Base-by-base conservation (phyloP, 2,329 filamentous ascomycete species). In the Rhytidhysteron rufulum region DNA sequence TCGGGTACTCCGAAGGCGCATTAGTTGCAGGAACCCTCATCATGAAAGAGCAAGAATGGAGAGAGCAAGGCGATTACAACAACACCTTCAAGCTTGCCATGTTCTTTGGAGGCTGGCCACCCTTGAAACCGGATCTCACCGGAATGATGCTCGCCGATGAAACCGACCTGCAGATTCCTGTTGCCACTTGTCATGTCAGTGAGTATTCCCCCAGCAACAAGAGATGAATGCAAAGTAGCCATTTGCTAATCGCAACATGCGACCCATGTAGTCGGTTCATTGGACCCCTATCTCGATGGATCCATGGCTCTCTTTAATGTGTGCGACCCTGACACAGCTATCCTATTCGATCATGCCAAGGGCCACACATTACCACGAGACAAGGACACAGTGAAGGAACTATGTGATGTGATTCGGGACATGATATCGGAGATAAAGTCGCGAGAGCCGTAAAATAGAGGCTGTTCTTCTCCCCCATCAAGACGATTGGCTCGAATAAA, bases 321-420 rank as follows among this genome's bases (percentile, higher is more conserved):
- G 18, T 84, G 79, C 47, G 75, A 82, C 34, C 72, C 71, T 1
- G 79, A 83, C 42, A 73, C 65, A 1, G 79, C 79, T 0, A 68
- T 72, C 24, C 67, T 83, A n/a, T 83, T 83, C 44, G 80, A 84
- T 48, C 79, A 82, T 46, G 80, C 78, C 4, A 82, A 82, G 51
- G 80, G 80, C 0, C 80, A 84, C 53, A 82, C 77, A 0, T 64
- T 83, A 4, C 80, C 80, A 0, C 53, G 57, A 29, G 51, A 52
- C 24, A 54, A 50, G 24, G 38, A 50, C 66, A 58, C 54, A 37
- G 42, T 62, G 7, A 50, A 57, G 34, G 58, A 62, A 43, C 45
- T 62, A 5, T 51, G 54, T 9, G 57, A 60, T 38, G 51, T 51
- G 11, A 40, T 62, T 22, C 54, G 57, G 3, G 34, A 42, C 6